Base-by-base conservation (phyloP, 768 basidiomycete genomes). In the Cystobasidium tubakii region DNA sequence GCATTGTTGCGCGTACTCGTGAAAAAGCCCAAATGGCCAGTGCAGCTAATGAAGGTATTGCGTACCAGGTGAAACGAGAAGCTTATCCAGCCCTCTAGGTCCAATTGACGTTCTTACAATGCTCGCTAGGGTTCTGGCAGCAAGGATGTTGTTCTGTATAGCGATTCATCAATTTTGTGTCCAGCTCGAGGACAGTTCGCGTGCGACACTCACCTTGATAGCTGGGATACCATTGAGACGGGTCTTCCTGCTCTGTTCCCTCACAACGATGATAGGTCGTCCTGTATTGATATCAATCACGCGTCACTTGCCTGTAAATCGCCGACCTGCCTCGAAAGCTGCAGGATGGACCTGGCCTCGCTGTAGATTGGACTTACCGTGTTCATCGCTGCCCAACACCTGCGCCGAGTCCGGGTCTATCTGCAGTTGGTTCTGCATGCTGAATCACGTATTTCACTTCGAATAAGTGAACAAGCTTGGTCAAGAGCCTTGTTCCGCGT, bases 61-160 rank as follows among this genome's bases (percentile, higher is more conserved):
- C 31, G 27, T 21, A 53, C 33, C 34, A 21, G 75, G 74, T 33
- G 91, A 92, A 77, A 93, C 92, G 78, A 93, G 86, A 79, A 93
- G 92, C 86, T 93, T 93, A 84, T 93, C 91, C 62, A 97, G 86
- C 54, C 95, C 92, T 36, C 60, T 85, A 23, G 96, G 96, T 29
- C 96, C 96, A 31, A 99, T 85, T 1, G 92, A 96, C 73, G 95
- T 93, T 79, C 90, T 88, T 78, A 98, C 86, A 80, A 99, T 96
- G 82, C 94, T 94, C 29, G 92, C 87, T 57, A 98, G 93, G 4
- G 91, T 90, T 73, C 89, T 85, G 27, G 95, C 95, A 39, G 96
- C 96, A 76, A 97, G 88, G 79, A 99, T 98, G 82, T 99, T 94
- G 39, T 71, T 71, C 69, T 71, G 34, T 34, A 17, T 39, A 36